A percentile compares a stretch with the other conserved stretches of the same genome.
Conservation (phyloP, 169 alveolate genomes). For the Ichthyophthirius multifiliis region DNA sequence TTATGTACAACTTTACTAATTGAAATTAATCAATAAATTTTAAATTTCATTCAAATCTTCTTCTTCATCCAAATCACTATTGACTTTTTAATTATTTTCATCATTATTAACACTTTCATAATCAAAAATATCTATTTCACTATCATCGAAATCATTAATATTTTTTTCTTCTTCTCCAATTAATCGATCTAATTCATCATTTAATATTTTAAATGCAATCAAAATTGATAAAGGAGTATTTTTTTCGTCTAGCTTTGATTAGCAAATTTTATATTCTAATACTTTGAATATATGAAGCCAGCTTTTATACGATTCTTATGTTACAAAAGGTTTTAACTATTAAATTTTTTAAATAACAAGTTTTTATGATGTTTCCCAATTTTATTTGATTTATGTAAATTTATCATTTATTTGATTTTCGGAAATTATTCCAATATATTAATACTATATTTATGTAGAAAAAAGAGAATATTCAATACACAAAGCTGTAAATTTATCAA, state of each 20-base stretch:
- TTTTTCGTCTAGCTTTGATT: neutral
- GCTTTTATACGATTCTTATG: slow-evolving; percentile 16
- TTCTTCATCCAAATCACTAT: neutral
- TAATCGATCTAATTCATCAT: slow-evolving; percentile 23
- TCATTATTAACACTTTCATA: slow-evolving; percentile 45
- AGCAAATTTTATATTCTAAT: slow-evolving; percentile 16
- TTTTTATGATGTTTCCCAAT: neutral
- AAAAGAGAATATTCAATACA: slow-evolving; percentile 33
- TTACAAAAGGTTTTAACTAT: slow-evolving; percentile 30
- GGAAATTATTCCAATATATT: slow-evolving; percentile 2
- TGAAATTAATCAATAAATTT: too few relatives aligned
- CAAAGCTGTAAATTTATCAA: slow-evolving; percentile 32
- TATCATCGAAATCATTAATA: slow-evolving; percentile 30
- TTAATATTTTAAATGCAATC: slow-evolving; percentile 26
- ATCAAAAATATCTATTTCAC: slow-evolving; percentile 48
- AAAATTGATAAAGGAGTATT: slow-evolving; percentile 9
- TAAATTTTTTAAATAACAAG: slow-evolving; percentile 3
- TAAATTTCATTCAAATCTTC: neutral
- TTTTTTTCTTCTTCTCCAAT: slow-evolving; percentile 21
- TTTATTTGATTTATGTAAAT: neutral
- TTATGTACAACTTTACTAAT: too few relatives aligned
- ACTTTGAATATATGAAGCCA: slow-evolving; percentile 21
- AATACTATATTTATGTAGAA: slow-evolving; percentile 1
- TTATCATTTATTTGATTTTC: slow-evolving; percentile 11
- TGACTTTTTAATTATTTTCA: neutral